phyloP scores from a whole-genome alignment of 352 stramenopile genomes.

The Globisporangium okanoganense region DNA sequence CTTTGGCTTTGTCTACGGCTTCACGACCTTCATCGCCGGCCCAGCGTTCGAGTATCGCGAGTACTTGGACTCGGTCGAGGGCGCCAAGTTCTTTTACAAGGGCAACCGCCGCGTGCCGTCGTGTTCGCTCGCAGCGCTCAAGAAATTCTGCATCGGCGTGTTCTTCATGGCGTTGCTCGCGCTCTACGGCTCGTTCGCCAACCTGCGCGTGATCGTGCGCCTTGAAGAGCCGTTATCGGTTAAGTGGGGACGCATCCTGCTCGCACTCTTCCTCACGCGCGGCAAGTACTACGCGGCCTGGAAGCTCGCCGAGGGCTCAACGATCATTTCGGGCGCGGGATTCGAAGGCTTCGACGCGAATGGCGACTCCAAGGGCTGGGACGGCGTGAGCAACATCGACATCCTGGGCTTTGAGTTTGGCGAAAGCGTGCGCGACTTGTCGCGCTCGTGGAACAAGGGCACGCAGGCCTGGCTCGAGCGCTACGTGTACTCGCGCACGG shows the following conservation, averaged over 20 bases:
- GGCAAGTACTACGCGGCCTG: slow-evolving; percentile 97
- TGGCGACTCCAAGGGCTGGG: slow-evolving; percentile 87
- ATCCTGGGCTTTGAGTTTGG: slow-evolving; percentile 94
- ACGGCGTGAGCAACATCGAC: slow-evolving; percentile 94
- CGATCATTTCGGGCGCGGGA: slow-evolving; percentile 76
- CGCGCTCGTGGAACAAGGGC: slow-evolving; percentile 96
- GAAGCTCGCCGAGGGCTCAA: slow-evolving; percentile 86
- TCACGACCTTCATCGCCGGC: slow-evolving; percentile 93
- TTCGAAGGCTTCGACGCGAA: slow-evolving; percentile 93
- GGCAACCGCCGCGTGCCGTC: slow-evolving; percentile 33
- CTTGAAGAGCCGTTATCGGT: slow-evolving; percentile 58
- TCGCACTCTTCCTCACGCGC: slow-evolving; percentile 86
- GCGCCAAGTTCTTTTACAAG: slow-evolving; percentile 40
- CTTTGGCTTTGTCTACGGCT: slow-evolving; percentile 96
- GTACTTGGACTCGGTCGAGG: slow-evolving; percentile 79
- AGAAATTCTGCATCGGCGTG: slow-evolving; percentile 50
- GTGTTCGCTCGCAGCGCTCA: slow-evolving; percentile 26
- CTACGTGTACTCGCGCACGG: slow-evolving; percentile 96
- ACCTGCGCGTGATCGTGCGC: slow-evolving; percentile 35
- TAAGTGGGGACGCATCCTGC: slow-evolving; percentile 75
- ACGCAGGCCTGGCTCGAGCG: slow-evolving; percentile 95
- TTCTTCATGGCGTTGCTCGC: slow-evolving; percentile 50
- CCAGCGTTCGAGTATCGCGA: slow-evolving; percentile 95
- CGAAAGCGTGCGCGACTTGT: slow-evolving; percentile 86
- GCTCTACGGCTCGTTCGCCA: slow-evolving; percentile 38